A percentile compares a stretch with the other conserved stretches of the same genome.
These are phyloP conservation scores for Stachybotrys chlorohalonatus DNA, from an alignment of 2,329 filamentous ascomycete genomes.

Conservation along the genomic window DNA sequence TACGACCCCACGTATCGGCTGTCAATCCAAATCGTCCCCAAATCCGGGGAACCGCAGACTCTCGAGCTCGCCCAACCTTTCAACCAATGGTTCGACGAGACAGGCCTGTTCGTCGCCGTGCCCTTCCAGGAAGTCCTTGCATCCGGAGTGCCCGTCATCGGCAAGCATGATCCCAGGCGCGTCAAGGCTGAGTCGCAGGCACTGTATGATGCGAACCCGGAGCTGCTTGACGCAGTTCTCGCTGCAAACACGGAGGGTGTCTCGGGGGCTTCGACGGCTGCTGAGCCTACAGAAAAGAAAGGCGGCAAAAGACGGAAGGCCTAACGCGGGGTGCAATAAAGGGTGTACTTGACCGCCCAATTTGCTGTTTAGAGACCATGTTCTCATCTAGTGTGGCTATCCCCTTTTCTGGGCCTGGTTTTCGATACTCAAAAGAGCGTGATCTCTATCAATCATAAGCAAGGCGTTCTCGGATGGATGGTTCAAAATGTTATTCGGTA, in stretches of 20 bases:
- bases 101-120: slow-evolving; percentile 61
- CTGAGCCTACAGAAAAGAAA: slow-evolving; percentile 27
- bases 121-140: slow-evolving; percentile 76
- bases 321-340: slow-evolving; percentile 8
- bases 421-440: background rate
- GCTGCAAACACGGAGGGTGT: slow-evolving; percentile 22
- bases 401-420: background rate
- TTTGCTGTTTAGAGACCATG: background rate
- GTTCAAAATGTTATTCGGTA: background rate
- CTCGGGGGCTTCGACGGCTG: slow-evolving; percentile 18
- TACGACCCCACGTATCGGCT: slow-evolving; percentile 75
- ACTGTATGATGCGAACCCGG: slow-evolving; percentile 29
- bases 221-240: slow-evolving; percentile 39
- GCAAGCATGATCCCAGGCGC: slow-evolving; percentile 54
- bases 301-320: slow-evolving; percentile 38
- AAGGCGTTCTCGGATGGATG: background rate
- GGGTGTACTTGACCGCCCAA: background rate
- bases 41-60: slow-evolving; percentile 28
- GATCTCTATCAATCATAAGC: background rate
- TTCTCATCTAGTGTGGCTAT: no score
- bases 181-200: slow-evolving; percentile 28
- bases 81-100: slow-evolving; percentile 65
- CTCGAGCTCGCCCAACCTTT: slow-evolving; percentile 56
- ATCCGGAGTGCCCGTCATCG: slow-evolving; percentile 55
- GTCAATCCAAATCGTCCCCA: slow-evolving; percentile 46